phyloP scores from a whole-genome alignment of 2,329 filamentous ascomycete genomes.

The Xenoacremonium recifei region DNA sequence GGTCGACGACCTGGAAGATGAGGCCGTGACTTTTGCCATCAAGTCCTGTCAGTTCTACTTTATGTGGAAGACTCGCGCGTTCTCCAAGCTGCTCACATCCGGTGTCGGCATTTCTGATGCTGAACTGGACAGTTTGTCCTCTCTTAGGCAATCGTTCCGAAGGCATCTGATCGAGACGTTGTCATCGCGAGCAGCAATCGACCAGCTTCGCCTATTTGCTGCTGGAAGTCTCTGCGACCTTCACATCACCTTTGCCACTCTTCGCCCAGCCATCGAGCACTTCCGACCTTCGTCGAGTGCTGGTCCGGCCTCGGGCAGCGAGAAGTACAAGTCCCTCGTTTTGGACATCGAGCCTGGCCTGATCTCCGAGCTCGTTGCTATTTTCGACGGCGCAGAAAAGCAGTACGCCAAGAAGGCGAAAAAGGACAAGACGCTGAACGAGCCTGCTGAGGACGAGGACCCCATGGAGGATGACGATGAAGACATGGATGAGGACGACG shows the following conservation, averaged over 20 bases:
- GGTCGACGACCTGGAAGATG: constrained; percentile 74
- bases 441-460: constrained; percentile 70
- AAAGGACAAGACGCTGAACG: constrained; percentile 55
- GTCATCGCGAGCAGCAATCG: constrained; percentile 66
- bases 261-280: constrained; percentile 56
- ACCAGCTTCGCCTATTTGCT: constrained; percentile 74
- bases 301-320: constrained; percentile 18
- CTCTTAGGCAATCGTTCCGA: constrained; percentile 55
- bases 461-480: constrained; percentile 65
- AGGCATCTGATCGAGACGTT: constrained; percentile 66
- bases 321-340: constrained; percentile 48
- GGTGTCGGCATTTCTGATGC: constrained; percentile 54
- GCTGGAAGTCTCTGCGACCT: constrained; percentile 79
- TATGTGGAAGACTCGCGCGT: constrained; percentile 79
- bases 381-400: constrained; percentile 76
- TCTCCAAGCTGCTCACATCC: constrained; percentile 54
- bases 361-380: constrained; percentile 68
- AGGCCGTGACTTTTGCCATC: constrained; percentile 73
- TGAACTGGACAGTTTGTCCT: constrained; percentile 59
- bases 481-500: constrained; percentile 51
- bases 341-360: constrained; percentile 64
- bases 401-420: constrained; percentile 70
- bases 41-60: constrained; percentile 84
- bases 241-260: constrained; percentile 73
- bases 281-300: constrained; percentile 27